Evolutionary conservation across 2,329 filamentous ascomycete genomes (phyloP), one percentile per base, ranked within the genome.

Genomic region (Leptographium lundbergii): DNA sequence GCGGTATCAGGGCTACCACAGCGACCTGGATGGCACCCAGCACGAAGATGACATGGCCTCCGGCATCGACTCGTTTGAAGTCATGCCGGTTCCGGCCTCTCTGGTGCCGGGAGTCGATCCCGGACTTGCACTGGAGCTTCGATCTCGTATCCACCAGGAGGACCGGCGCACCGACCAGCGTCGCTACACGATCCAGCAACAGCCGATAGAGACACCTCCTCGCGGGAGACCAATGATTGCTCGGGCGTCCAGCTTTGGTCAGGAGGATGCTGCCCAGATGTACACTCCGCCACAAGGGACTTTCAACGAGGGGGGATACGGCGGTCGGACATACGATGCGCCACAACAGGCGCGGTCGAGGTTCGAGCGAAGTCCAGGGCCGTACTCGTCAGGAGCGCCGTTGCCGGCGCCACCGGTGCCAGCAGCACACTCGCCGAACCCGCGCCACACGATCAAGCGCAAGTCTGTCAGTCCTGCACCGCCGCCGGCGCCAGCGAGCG

Each of bases 391-490:
- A 2, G 70, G 66, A 75, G 73, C 62, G 11, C 4, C 50, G 27
- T 32, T 11, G 14, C 71, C 70, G n/a, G 34, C 34, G 34, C 9
- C 36, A 39, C 13, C 13, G 70, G 72, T 36, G 72, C 70, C 71
- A 57, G 14, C 36, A 13, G 36, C 36, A 39, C 36, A 39, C 14
- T 79, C 73, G 52, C 78, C 78, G 17, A 61, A 62, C 54, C 64
- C 68, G 19, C 69, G 77, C 64, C 78, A 81, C 63, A 81, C 79
- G 39, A 82, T 84, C 62, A 77, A 74, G 61, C 82, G 88, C 57
- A 91, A 91, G 69, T 90, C 87, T 1, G 81, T 91, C 36, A 90
- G 87, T 65, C 86, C 88, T 2, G 80, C 81, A 1, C 87, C 87
- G 62, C 79, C 69, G 25, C 75, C 69, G 45, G 69, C 72, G 57